These are phyloP conservation scores for Colletotrichum incanum DNA, from an alignment of 2,329 filamentous ascomycete genomes.

Conservation along the genomic window DNA sequence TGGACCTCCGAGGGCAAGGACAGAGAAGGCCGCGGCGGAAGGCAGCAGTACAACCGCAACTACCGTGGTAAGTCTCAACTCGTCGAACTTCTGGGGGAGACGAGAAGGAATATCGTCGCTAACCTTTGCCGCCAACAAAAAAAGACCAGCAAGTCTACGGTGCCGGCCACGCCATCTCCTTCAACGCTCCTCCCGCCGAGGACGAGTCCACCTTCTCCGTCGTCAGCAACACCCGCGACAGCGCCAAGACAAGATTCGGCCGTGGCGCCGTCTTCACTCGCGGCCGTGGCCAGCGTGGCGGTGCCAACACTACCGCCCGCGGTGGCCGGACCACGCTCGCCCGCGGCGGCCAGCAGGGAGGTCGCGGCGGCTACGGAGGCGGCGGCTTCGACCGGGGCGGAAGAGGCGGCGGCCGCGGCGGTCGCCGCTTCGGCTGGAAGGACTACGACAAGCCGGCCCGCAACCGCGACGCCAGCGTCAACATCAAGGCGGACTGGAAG, in stretches of 20 bases:
- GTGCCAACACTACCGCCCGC: conserved; percentile 60
- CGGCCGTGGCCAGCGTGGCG: conserved; percentile 84
- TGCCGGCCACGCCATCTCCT: conserved; percentile 86
- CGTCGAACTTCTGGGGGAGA: background rate
- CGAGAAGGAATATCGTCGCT: conserved; percentile 23
- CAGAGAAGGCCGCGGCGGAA: conserved; percentile 79
- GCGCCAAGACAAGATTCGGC: conserved; percentile 87
- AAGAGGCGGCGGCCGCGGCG: conserved; percentile 80
- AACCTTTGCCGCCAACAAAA: conserved; percentile 54
- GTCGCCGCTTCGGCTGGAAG: conserved; percentile 96
- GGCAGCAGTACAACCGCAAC: conserved; percentile 92
- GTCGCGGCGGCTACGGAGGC: conserved; percentile 73
- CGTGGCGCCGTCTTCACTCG: conserved; percentile 93
- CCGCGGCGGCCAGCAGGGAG: conserved; percentile 74
- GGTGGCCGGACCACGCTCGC: conserved; percentile 78
- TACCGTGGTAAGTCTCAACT: conserved; percentile 80
- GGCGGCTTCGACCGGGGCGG: conserved; percentile 81
- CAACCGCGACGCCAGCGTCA: conserved; percentile 95
- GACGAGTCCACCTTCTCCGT: conserved; percentile 98
- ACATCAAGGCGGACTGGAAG: conserved; percentile 95
- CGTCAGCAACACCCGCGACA: conserved; percentile 93
- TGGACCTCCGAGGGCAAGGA: conserved; percentile 96
- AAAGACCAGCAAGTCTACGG: conserved; percentile 97
- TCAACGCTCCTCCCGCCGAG: conserved; percentile 92
- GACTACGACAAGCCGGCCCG: conserved; percentile 98